Evolutionary conservation across 768 basidiomycete genomes (phyloP).

Genomic region (Suillus cothurnatus): DNA sequence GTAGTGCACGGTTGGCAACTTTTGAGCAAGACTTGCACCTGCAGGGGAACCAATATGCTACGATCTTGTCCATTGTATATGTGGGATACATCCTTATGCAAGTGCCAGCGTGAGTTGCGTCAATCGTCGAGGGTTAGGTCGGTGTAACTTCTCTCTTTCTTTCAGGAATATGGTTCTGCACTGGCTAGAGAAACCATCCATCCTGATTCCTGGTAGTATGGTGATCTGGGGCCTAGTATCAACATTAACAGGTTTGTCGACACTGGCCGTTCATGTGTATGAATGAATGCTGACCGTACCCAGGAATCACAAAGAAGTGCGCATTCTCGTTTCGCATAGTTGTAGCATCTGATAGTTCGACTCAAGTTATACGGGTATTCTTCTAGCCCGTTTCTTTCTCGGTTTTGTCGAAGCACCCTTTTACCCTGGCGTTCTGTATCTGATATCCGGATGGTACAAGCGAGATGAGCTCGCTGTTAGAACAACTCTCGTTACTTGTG

Average conservation of each 20-base stretch:
- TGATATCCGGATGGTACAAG: conserved; percentile 42
- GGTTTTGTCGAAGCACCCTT: conserved; percentile 40
- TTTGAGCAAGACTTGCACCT: conserved; percentile 28
- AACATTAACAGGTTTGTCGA: conserved; percentile 35
- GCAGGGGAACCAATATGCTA: conserved; percentile 25
- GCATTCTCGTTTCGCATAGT: background rate
- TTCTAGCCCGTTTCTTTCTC: conserved; percentile 42
- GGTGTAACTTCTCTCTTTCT: background rate
- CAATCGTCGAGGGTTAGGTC: background rate
- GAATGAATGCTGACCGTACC: background rate
- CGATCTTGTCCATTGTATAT: conserved; percentile 27
- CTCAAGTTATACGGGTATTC: conserved; percentile 22
- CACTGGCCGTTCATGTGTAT: background rate
- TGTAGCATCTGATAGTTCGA: background rate
- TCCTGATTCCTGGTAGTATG: conserved; percentile 27
- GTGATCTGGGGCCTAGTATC: conserved; percentile 41
- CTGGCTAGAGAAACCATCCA: conserved; percentile 30
- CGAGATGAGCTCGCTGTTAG: conserved; percentile 40
- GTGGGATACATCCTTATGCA: conserved; percentile 31
- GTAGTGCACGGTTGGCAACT: conserved; percentile 23
- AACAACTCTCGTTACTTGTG: conserved; percentile 37
- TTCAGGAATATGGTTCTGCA: conserved; percentile 34
- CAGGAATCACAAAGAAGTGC: conserved; percentile 8
- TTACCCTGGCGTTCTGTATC: conserved; percentile 32
- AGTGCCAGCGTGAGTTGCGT: conserved; percentile 17